A percentile compares a stretch with the other conserved stretches of the same genome.
phyloP scores from a whole-genome alignment of 768 basidiomycete genomes.

The Gloeophyllum trabeum region DNA sequence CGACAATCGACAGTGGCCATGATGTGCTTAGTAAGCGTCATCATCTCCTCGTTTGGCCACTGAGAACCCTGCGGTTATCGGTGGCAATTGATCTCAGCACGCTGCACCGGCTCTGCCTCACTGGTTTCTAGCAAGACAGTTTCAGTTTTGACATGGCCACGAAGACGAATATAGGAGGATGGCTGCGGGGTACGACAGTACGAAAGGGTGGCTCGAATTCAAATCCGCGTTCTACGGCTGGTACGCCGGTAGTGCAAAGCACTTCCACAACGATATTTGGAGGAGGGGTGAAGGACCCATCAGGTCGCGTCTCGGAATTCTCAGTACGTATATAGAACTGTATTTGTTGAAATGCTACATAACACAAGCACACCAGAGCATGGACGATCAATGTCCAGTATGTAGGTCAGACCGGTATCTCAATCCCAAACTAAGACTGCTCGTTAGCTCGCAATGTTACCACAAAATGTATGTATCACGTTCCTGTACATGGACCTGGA shows the following conservation, averaged over 20 bases:
- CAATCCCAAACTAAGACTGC: constrained; percentile 85
- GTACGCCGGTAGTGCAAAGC: constrained; percentile 58
- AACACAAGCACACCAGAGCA: constrained; percentile 34
- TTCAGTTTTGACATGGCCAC: background rate
- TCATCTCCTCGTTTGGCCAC: too few species aligned
- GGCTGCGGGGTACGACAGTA: constrained; percentile 69
- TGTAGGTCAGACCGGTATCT: constrained; percentile 95
- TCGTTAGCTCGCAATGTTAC: constrained; percentile 95
- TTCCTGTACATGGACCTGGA: background rate
- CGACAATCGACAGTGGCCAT: too few species aligned
- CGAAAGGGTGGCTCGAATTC: constrained; percentile 48
- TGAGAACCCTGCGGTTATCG: too few species aligned
- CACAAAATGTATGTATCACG: constrained; percentile 76
- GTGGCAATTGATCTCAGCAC: too few species aligned
- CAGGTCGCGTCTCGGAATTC: constrained; percentile 72
- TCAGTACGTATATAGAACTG: constrained; percentile 40
- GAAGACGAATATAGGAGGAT: constrained; percentile 13
- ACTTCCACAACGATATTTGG: constrained; percentile 68
- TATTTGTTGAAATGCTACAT: constrained; percentile 1
- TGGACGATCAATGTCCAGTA: constrained; percentile 93
- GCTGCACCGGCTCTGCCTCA: too few species aligned
- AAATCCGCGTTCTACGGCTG: constrained; percentile 38
- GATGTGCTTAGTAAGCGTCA: too few species aligned
- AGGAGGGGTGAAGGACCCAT: constrained; percentile 79
- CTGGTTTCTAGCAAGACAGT: too few species aligned